Evolutionary conservation across 495 filamentous ascomycete genomes (phyloP), one percentile per base, ranked within the genome.

Genomic region (Aspergillus heteromorphus): DNA sequence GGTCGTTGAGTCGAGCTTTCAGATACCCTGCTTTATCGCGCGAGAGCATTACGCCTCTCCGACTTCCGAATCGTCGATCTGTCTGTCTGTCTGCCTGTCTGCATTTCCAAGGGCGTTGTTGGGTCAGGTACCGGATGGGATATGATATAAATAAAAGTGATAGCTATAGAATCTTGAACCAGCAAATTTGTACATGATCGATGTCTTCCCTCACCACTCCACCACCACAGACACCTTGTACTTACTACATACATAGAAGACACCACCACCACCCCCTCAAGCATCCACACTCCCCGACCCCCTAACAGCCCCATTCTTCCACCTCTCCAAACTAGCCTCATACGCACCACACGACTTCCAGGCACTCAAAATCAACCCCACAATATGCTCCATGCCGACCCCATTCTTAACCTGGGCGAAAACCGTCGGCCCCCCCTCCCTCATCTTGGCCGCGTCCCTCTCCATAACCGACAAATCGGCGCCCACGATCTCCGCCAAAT

Each of bases 331-430:
- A 65, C 73, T 72, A 51, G 71, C 62, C 57, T 83, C 79, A 64
- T 78, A 77, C 55, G 92, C 92, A 27, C 92, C 92, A 64, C 86
- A 90, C 8, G 80, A 83, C 77, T 82, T 92, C 92, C 92, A 98
- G 29, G 93, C 92, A 67, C 89, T 95, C 57, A 95, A 40, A 48
- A 98, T 88, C 75, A 97, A 73, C 27, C 86, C 83, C 14, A 96
- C 84, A 67, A 98, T 96, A 72, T 89, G 81, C 43, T 90, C 79
- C 10, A 97, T 79, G 1, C 83, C 88, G 57, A 87, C 86, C 13
- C 86, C 89, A 72, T 95, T 83, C 85, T 97, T 97, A 0, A 98
- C 93, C 76, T 92, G 86, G 20, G 92, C 93, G 67, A 97, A 97
- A 23, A 98, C 85, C n/a, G 91, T 96, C 25, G 93, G 93, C 0